A percentile compares a stretch with the other conserved stretches of the same genome.
These are phyloP conservation scores for Tolypocladium nubicola DNA, from an alignment of 2,329 filamentous ascomycete species.

Conservation along the genomic window DNA sequence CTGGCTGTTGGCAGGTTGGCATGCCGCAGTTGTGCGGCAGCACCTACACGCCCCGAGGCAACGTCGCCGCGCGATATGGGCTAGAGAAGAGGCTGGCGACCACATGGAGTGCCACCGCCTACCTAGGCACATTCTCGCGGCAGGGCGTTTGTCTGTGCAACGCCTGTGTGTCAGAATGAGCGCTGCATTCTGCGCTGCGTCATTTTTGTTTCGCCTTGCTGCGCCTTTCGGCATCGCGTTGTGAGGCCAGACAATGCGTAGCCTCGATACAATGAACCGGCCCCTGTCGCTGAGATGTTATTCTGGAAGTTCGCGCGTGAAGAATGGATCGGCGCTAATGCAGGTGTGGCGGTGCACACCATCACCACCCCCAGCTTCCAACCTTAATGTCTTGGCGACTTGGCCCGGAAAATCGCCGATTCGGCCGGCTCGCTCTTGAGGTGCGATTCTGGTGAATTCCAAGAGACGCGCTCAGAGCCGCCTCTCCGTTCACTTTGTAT, in stretches of 20 bases:
- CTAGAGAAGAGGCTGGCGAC: too few species aligned
- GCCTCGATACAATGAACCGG: neutral
- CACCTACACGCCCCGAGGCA: too few species aligned
- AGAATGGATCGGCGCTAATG: conserved; percentile 24
- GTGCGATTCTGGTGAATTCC: neutral
- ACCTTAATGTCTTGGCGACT: neutral
- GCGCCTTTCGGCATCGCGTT: neutral
- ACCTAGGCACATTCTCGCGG: too few species aligned
- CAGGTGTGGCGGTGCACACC: conserved; percentile 25
- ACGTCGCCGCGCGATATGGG: too few species aligned
- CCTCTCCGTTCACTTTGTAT: neutral
- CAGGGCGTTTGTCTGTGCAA: too few species aligned
- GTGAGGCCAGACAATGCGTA: neutral
- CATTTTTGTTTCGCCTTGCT: neutral
- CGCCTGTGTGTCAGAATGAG: neutral
- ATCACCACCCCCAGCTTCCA: conserved; percentile 5
- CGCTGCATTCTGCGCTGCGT: neutral
- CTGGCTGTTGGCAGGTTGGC: too few species aligned
- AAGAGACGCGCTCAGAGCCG: neutral
- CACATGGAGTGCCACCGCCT: too few species aligned
- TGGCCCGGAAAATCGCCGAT: conserved; percentile 1
- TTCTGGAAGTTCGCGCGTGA: conserved; percentile 3
- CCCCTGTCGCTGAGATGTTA: neutral
- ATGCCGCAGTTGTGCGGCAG: too few species aligned
- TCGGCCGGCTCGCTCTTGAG: neutral